Conservation (phyloP, 2,329 filamentous ascomycete species). For the Hortaea sp. region DNA sequence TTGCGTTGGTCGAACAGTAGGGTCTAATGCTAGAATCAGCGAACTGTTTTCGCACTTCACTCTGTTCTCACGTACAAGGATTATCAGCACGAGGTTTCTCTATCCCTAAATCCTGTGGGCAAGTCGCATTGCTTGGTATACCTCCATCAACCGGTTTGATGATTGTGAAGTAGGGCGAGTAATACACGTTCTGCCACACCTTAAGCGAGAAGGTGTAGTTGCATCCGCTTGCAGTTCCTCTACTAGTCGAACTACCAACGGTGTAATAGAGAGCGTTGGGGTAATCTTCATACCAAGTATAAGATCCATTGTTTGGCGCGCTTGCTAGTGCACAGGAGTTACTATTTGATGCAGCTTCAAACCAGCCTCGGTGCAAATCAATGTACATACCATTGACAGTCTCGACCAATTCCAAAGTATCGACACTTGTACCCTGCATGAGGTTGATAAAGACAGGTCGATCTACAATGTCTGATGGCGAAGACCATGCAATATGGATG, state of each 20-base stretch:
- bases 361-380: neutral
- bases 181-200: slow-evolving; percentile 5
- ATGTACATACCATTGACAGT: neutral
- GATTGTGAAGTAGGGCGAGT: slow-evolving; percentile 6
- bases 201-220: slow-evolving; percentile 7
- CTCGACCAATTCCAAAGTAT: neutral
- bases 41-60: neutral
- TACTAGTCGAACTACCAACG: too few relatives aligned
- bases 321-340: neutral
- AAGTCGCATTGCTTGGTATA: neutral
- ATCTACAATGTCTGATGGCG: neutral
- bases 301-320: neutral
- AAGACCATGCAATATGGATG: neutral
- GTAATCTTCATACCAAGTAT: neutral
- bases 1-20: neutral
- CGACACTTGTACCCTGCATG: neutral
- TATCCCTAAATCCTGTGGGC: slow-evolving; percentile 1
- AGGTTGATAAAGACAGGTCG: neutral
- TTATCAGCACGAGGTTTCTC: neutral
- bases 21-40: neutral
- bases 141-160: slow-evolving; percentile 7
- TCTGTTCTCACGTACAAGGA: neutral
- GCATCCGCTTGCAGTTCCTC: slow-evolving; percentile 3
- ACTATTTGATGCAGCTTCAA: neutral
- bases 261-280: neutral